These are phyloP conservation scores for Urtica urens DNA, from an alignment of 306 rosid genomes.

Conservation along the genomic window DNA sequence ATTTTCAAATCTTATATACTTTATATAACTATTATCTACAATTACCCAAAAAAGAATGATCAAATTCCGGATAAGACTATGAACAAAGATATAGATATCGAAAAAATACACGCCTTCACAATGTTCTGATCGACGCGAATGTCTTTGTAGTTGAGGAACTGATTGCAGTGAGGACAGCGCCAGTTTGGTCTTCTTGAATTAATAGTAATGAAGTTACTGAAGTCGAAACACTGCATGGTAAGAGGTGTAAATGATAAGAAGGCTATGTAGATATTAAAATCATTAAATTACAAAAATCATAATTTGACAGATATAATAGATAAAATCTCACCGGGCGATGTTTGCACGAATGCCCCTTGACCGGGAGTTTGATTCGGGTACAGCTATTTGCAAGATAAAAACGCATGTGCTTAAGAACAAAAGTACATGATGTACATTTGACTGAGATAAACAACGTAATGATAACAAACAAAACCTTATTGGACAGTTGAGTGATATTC, in stretches of 20 bases:
- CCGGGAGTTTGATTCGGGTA: constrained; percentile 68
- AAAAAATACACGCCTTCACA: constrained; percentile 76
- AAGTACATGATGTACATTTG: neutral
- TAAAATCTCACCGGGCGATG: constrained; percentile 85
- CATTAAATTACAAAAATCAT: too few species aligned
- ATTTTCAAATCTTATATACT: too few species aligned
- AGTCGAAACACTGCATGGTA: constrained; percentile 93
- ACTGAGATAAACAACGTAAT: neutral
- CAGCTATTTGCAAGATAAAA: constrained; percentile 39
- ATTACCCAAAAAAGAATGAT: too few species aligned
- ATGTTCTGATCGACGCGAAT: constrained; percentile 69
- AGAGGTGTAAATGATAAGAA: constrained; percentile 1
- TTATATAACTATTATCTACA: too few species aligned
- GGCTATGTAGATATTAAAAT: constrained; percentile 3
- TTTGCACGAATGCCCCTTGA: constrained; percentile 79
- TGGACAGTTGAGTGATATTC: constrained; percentile 88
- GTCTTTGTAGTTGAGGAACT: constrained; percentile 54
- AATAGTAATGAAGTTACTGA: constrained; percentile 47
- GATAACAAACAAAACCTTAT: constrained; percentile 44
- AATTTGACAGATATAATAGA: too few species aligned
- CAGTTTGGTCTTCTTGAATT: constrained; percentile 81
- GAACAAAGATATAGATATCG: too few species aligned
- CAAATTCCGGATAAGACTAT: too few species aligned
- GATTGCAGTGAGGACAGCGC: constrained; percentile 98
- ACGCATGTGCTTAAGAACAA: constrained; percentile 12